phyloP scores from a whole-genome alignment of 352 stramenopile species.

The Phytophthora europaea region DNA sequence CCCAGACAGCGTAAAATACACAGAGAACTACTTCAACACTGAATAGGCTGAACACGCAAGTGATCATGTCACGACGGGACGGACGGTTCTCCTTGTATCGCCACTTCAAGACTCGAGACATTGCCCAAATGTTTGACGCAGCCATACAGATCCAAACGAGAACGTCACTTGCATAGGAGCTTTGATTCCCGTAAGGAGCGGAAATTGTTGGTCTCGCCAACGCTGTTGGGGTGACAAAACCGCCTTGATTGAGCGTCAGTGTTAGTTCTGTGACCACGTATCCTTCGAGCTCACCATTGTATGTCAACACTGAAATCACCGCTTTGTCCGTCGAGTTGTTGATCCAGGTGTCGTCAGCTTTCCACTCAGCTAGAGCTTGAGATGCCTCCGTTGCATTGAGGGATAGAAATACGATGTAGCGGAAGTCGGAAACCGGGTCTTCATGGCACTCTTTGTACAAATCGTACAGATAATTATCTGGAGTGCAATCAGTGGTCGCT shows the following conservation, averaged over 20 bases:
- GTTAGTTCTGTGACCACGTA: slow-evolving; percentile 45
- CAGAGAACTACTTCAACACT: slow-evolving; percentile 18
- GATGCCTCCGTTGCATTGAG: slow-evolving; percentile 37
- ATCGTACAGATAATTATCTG: slow-evolving; percentile 32
- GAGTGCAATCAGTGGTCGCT: slow-evolving; percentile 18
- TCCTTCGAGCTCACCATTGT: slow-evolving; percentile 53
- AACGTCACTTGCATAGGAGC: slow-evolving; percentile 20
- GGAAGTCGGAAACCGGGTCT: not conserved
- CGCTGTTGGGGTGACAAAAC: slow-evolving; percentile 36
- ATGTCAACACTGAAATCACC: slow-evolving; percentile 46
- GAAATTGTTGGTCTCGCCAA: slow-evolving; percentile 32
- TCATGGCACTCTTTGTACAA: slow-evolving; percentile 34
- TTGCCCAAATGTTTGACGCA: slow-evolving; percentile 9
- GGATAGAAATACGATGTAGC: slow-evolving; percentile 36
- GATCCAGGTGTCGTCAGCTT: slow-evolving; percentile 37
- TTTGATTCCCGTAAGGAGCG: slow-evolving; percentile 32
- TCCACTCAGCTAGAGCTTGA: slow-evolving; percentile 27
- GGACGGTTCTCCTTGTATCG: slow-evolving; percentile 16
- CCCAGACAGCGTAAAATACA: slow-evolving; percentile 57
- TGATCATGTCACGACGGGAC: slow-evolving; percentile 8
- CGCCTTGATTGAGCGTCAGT: slow-evolving; percentile 46
- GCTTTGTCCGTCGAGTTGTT: slow-evolving; percentile 41
- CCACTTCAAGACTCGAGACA: slow-evolving; percentile 15
- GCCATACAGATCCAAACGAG: slow-evolving; percentile 26
- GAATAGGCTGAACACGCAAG: slow-evolving; percentile 13